Percentiles rank a stretch among this genome's conserved stretches.
Evolutionary conservation across 306 rosid genomes (phyloP).

Genomic region (Macrotyloma uniflorum): DNA sequence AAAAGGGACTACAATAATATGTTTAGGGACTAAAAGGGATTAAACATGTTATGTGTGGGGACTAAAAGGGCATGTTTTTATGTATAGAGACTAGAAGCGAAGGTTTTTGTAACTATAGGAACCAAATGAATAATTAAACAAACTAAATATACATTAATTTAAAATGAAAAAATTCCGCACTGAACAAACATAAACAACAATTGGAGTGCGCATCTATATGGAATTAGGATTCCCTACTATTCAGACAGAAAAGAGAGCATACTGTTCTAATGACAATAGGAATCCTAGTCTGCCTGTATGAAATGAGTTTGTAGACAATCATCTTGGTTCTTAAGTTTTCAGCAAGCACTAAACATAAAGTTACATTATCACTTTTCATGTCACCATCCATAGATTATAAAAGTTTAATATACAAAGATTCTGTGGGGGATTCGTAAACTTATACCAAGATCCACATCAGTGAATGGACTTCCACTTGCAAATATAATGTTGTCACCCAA

Average conservation of each 20-base stretch:
- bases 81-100: too few relatives aligned
- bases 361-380: background rate
- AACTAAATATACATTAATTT: background rate
- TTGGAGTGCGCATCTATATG: background rate
- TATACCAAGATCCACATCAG: conserved; percentile 84
- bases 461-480: conserved; percentile 99
- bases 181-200: conserved; percentile 10
- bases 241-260: background rate
- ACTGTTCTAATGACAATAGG: background rate
- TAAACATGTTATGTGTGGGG: too few relatives aligned
- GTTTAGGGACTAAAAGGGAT: too few relatives aligned
- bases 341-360: conserved; percentile 18
- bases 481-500: conserved; percentile 88
- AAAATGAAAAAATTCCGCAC: background rate
- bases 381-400: background rate
- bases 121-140: too few relatives aligned
- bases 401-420: conserved; percentile 3
- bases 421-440: conserved; percentile 14
- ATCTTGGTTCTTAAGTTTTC: conserved; percentile 12
- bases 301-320: conserved; percentile 8
- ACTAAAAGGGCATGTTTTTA: too few relatives aligned
- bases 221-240: background rate
- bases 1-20: too few relatives aligned
- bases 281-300: conserved; percentile 22
- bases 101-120: too few relatives aligned